Base-by-base conservation (phyloP, 2,329 filamentous ascomycete species). In the Microcera coccophila region DNA sequence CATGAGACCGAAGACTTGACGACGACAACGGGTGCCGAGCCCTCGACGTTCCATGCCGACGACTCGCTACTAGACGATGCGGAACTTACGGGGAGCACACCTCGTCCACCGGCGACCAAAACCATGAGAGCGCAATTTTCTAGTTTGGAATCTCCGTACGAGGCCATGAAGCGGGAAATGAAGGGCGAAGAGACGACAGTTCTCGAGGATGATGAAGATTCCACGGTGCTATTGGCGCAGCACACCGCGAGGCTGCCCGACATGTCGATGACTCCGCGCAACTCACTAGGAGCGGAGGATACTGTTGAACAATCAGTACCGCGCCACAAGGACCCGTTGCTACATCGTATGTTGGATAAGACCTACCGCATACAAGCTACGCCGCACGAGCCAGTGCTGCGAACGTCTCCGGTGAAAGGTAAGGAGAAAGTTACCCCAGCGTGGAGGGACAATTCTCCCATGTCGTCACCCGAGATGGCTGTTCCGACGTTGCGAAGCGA, bases 331-430 rank as follows among this genome's bases (percentile, higher is more conserved):
- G 89, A 96, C 60, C 87, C 87, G 3, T 74, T 97, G 8, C 76
- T 98, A 31, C 91, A 97, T 64, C 87, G 86, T 45, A 76, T 97
- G n/a, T 79, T 95, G 4, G 90, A 97, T 72, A 96, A 94, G 68
- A 96, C 87, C 44, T 98, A 95, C 70, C 87, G 91, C 22, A 76
- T 98, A 18, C 88, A 94, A 65, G 89, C 91, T 5, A 98, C 93
- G 9, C 93, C 93, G 0, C 83, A 93, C 53, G 84, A 82, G 58
- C 60, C 62, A 3, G 53, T 65, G 3, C 57, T 64, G 22, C 69
- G 68, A 26, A 63, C 73, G 33, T 75, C 73, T 7, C 73, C 74
- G 2, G 60, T 73, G 40, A 74, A 73, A 46, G 59, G 55, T 28
- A 60, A 61, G 18, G 59, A 64, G 39, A 63, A 65, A 39, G 59